Percentiles rank a stretch among this genome's conserved stretches.
These are phyloP conservation scores for Carex cristatella DNA, from an alignment of 176 grass and related monocot species.

Conservation along the genomic window DNA sequence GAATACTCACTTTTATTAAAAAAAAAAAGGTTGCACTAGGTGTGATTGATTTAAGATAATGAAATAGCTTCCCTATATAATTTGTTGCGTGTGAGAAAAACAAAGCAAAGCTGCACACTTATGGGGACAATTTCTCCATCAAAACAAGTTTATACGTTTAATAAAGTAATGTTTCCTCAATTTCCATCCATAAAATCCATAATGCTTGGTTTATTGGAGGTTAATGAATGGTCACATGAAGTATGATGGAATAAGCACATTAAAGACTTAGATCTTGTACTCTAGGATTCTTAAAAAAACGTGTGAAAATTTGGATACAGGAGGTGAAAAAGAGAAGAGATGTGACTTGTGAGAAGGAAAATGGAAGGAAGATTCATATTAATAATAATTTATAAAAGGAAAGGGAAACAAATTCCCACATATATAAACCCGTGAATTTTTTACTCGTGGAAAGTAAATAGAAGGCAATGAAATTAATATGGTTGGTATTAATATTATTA, in stretches of 20 bases:
- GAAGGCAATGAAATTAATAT: no score
- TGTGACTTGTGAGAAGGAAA: no score
- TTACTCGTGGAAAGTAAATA: no score
- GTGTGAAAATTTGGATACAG: background rate
- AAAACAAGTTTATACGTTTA: background rate
- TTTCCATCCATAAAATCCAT: background rate
- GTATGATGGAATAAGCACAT: background rate
- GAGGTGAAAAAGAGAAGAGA: no score
- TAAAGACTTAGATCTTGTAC: background rate
- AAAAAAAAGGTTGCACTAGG: no score
- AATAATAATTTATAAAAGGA: no score
- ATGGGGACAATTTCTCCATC: background rate
- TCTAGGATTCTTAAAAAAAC: background rate
- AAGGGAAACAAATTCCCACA: no score
- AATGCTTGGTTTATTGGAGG: background rate
- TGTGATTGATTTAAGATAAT: background rate
- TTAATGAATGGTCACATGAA: background rate
- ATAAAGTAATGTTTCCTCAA: background rate
- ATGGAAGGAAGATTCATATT: no score
- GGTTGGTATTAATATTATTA: no score
- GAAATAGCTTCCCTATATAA: background rate
- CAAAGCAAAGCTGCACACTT: background rate
- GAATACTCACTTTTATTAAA: no score
- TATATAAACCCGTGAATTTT: no score
- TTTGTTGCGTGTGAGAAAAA: background rate